Base-by-base conservation (phyloP, 2,329 filamentous ascomycete genomes). In the Onygenales sp. region DNA sequence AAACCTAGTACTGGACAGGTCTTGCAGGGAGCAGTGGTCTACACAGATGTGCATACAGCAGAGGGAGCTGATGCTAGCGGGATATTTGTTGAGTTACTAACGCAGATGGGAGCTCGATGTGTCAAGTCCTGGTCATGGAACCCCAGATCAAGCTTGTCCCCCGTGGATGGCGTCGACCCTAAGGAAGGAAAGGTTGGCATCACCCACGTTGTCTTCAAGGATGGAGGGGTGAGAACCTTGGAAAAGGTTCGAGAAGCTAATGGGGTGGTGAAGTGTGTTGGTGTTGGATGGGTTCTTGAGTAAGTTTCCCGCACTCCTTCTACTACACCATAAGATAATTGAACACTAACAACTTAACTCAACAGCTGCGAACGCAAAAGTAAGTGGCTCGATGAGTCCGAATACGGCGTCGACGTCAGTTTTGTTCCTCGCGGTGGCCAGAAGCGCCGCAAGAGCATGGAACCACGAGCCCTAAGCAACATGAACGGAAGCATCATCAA, bases 151-250 rank as follows among this genome's bases (percentile, higher is more conserved):
- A 74, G 72, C 57, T 50, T 71, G 17, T 68, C 66, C 5, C 69
- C 67, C 6, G 61, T 62, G 14, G 68, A 67, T 44, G 62, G 59
- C 2, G 60, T 58, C n/a, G 65, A 68, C 8, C 58, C 65, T 5
- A 65, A 63, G 48, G 65, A 70, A 11, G 62, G 63, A 48, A 86
- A 83, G 65, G 74, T 89, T 55, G 86, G 85, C 5, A 88, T 95
- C 61, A 95, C 89, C 0, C 90, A 95, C 64, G 87, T 95, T 7
- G 82, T 95, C 6, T 95, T 84, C 75, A 95, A 95, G 68, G 90
- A 95, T 64, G 90, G 90, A 45, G 84, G 84, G 43, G 84, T 85
- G 63, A 78, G 85, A 31, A 95, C 89, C 0, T 71, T 95, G 59
- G 85, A 60, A 65, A 94, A 90, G 70, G 85, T 92, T 6, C 78